These are phyloP conservation scores for Zoysia japonica DNA, from an alignment of 176 grass and related monocot species.

Conservation along the genomic window DNA sequence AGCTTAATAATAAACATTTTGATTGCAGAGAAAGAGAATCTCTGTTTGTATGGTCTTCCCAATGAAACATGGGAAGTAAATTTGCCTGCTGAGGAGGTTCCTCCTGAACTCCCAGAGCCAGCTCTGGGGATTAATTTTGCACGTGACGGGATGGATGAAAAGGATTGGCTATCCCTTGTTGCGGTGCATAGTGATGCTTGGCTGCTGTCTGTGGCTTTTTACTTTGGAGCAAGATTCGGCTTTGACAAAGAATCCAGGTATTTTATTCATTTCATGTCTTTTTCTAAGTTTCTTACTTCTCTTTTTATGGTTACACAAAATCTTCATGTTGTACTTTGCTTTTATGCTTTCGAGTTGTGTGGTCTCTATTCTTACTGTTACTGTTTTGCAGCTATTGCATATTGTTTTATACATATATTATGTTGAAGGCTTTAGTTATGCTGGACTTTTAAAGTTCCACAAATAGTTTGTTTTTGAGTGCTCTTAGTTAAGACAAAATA, in stretches of 20 bases:
- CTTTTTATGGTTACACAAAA: neutral
- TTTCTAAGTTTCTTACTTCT: neutral
- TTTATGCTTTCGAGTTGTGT: conserved; percentile 4
- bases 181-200: conserved; percentile 91
- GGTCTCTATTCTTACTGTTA: conserved; percentile 7
- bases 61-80: conserved; percentile 99
- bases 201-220: conserved; percentile 80
- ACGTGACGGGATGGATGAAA: conserved; percentile 91
- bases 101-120: conserved; percentile 94
- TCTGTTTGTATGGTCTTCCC: conserved; percentile 91
- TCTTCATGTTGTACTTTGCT: neutral
- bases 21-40: conserved; percentile 90
- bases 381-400: conserved; percentile 14
- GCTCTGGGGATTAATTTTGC: conserved; percentile 98
- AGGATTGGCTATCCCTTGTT: conserved; percentile 90
- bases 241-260: conserved; percentile 94
- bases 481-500: neutral
- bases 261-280: conserved; percentile 17
- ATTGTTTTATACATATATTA: neutral
- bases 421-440: neutral
- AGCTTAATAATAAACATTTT: conserved; percentile 9
- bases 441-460: neutral
- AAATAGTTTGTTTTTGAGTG: neutral
- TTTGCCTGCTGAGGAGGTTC: conserved; percentile 89
- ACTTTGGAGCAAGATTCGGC: conserved; percentile 94